These are phyloP conservation scores for Clitocybe nebularis DNA, from an alignment of 1,284 basidiomycete genomes.

Conservation along the genomic window DNA sequence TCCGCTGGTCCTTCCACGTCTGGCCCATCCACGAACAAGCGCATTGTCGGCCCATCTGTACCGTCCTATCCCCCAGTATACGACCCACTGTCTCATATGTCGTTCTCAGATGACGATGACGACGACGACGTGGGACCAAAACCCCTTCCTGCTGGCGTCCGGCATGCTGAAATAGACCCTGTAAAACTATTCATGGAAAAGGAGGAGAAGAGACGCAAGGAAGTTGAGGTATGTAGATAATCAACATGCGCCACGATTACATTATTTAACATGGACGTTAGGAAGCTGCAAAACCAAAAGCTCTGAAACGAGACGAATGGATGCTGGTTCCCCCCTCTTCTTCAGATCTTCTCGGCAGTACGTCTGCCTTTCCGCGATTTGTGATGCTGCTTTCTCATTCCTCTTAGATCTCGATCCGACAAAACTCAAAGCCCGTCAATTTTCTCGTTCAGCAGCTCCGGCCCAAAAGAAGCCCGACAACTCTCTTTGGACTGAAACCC, in stretches of 20 bases:
- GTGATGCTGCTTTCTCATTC: neutral
- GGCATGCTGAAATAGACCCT: conserved; percentile 45
- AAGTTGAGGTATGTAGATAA: conserved; percentile 52
- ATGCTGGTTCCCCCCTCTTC: conserved; percentile 88
- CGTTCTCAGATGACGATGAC: conserved; percentile 50
- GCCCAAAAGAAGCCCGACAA: conserved; percentile 41
- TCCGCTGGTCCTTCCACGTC: conserved; percentile 18
- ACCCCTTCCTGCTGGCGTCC: conserved; percentile 49
- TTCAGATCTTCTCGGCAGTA: conserved; percentile 72
- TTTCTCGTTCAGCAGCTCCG: conserved; percentile 60
- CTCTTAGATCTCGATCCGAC: conserved; percentile 31
- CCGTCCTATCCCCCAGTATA: conserved; percentile 31
- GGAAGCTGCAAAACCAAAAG: conserved; percentile 73
- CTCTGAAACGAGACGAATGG: conserved; percentile 84
- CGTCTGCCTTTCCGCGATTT: conserved; percentile 27
- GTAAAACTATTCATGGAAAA: conserved; percentile 77
- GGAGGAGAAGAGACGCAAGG: conserved; percentile 70
- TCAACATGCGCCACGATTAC: neutral
- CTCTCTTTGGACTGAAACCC: conserved; percentile 91
- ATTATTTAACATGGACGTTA: conserved; percentile 21
- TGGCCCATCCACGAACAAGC: conserved; percentile 23
- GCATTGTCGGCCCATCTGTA: conserved; percentile 30
- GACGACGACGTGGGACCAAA: conserved; percentile 73
- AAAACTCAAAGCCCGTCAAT: conserved; percentile 62
- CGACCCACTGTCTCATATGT: conserved; percentile 24